A percentile compares a stretch with the other conserved stretches of the same genome.
These are phyloP conservation scores for Solanum ahanhuiri DNA, from an alignment of 257 asterid species.

Conservation along the genomic window DNA sequence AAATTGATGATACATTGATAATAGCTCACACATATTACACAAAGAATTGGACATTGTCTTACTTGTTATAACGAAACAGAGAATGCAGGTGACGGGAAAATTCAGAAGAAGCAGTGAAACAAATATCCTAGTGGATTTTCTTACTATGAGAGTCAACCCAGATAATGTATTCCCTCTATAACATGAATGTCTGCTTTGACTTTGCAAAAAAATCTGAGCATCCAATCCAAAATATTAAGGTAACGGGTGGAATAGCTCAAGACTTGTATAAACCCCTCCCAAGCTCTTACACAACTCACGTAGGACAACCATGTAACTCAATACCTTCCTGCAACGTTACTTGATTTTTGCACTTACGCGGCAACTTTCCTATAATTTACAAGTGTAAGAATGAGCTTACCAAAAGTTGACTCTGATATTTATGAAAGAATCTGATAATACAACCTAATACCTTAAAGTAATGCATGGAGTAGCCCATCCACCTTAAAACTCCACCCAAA, in stretches of 20 bases:
- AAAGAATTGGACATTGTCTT: neutral
- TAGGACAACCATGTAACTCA: no score
- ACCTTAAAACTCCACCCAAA: neutral
- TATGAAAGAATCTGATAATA: no score
- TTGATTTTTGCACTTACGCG: no score
- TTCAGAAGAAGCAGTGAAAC: neutral
- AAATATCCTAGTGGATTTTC: neutral
- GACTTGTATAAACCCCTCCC: no score
- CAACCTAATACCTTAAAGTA: neutral
- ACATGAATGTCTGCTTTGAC: neutral
- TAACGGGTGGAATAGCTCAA: no score
- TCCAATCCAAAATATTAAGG: neutral
- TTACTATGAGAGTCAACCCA: neutral
- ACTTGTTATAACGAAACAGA: neutral
- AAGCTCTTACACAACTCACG: no score
- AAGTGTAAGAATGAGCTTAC: no score
- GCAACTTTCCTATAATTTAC: no score
- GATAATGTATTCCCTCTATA: neutral
- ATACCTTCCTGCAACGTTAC: no score
- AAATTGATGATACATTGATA: neutral
- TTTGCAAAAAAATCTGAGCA: neutral
- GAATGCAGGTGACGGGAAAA: neutral
- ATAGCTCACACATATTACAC: neutral
- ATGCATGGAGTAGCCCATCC: neutral
- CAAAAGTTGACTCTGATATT: no score